These are phyloP conservation scores for Brassica carinata DNA, from an alignment of 345 rosid species.

Conservation along the genomic window DNA sequence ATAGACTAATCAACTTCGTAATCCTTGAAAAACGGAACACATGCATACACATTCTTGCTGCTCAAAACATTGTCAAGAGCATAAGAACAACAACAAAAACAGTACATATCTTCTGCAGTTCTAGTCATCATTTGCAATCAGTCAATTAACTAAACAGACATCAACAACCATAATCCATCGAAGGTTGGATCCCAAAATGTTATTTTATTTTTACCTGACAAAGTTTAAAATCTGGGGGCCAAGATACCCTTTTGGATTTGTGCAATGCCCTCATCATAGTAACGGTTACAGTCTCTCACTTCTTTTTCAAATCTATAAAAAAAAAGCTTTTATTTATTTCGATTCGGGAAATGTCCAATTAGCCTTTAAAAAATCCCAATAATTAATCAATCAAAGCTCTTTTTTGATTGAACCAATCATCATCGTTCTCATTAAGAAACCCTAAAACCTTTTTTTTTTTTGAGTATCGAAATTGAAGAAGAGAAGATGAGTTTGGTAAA, in stretches of 20 bases:
- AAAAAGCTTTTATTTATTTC: neutral
- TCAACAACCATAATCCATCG: neutral
- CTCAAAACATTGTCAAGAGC: neutral
- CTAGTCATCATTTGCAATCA: slow-evolving; percentile 11
- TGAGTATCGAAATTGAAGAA: slow-evolving; percentile 10
- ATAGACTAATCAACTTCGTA: neutral
- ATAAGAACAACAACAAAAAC: neutral
- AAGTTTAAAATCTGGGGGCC: slow-evolving; percentile 95
- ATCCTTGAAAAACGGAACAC: neutral
- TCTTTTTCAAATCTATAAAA: slow-evolving; percentile 19
- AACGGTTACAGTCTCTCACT: neutral
- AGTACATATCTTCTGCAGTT: neutral
- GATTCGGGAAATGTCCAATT: slow-evolving; percentile 30
- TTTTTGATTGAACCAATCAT: slow-evolving; percentile 27
- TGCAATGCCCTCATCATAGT: slow-evolving; percentile 46
- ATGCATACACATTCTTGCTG: neutral
- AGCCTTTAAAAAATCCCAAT: slow-evolving; percentile 16
- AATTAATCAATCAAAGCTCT: slow-evolving; percentile 16
- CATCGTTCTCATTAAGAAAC: slow-evolving; percentile 27
- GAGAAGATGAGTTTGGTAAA: neutral
- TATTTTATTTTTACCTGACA: slow-evolving; percentile 81
- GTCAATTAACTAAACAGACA: neutral
- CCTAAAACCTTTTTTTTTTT: slow-evolving; percentile 16
- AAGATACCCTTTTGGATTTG: slow-evolving; percentile 83
- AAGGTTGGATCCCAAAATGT: slow-evolving; percentile 19